Conservation (phyloP, 768 basidiomycete species). For the Auriscalpium vulgare region DNA sequence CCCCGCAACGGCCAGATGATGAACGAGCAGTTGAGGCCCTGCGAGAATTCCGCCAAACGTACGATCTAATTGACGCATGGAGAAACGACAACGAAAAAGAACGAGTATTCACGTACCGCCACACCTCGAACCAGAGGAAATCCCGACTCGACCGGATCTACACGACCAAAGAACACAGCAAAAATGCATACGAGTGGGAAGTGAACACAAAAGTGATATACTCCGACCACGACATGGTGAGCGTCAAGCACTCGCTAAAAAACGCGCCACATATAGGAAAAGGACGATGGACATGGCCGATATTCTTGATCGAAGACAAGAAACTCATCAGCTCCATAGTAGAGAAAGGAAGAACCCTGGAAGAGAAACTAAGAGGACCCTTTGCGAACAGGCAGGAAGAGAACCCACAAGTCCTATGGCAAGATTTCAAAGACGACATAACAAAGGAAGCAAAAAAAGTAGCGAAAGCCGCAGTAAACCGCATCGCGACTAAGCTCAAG, state of each 20-base stretch:
- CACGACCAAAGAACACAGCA: neutral
- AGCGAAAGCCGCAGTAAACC: neutral
- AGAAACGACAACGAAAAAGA: neutral
- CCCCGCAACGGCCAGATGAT: neutral
- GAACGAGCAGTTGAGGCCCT: neutral
- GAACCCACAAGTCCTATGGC: neutral
- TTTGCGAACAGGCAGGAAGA: neutral
- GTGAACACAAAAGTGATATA: neutral
- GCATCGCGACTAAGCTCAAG: neutral
- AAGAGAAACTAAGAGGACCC: neutral
- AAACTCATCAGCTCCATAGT: neutral
- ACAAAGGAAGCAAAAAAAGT: neutral
- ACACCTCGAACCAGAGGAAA: neutral
- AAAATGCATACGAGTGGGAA: neutral
- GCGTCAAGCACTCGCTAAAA: neutral
- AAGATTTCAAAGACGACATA: neutral
- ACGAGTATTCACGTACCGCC: neutral
- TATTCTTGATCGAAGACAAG: neutral
- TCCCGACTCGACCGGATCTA: conserved; percentile 4
- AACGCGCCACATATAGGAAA: neutral
- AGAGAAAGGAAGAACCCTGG: neutral
- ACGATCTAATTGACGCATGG: neutral
- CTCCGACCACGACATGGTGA: neutral
- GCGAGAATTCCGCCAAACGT: neutral
- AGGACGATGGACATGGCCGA: neutral